Evolutionary conservation across 2,329 filamentous ascomycete genomes (phyloP), one percentile per base, ranked within the genome.

Genomic region (Fusarium sarcochroum): DNA sequence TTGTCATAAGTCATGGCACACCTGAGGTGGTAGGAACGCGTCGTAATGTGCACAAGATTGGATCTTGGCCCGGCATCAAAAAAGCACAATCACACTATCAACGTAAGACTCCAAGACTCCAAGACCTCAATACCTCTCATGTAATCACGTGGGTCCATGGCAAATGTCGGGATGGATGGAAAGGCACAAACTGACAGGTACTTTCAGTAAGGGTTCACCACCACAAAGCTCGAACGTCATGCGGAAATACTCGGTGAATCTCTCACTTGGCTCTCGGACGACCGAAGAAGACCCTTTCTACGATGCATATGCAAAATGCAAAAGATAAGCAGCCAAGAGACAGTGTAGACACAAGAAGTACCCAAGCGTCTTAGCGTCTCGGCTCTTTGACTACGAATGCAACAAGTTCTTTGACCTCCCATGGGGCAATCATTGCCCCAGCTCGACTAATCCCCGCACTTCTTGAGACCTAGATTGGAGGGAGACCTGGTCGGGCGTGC

Each of bases 351-450:
- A n/a, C 25, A 30, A 45, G 42, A 49, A 25, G 41, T 10, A 48
- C 53, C 63, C 66, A 70, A 74, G 62, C 52, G 53, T 71, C 69
- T 67, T 72, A 73, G 72, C 70, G 69, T 42, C 63, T 63, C 51
- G 66, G 67, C 58, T 50, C 49, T 60, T 59, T 63, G 42, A 58
- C 55, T 52, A 44, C 52, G 58, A 41, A 55, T 47, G 41, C 34
- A 50, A 25, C 32, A 11, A 20, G 32, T 49, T 14, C 21, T 30
- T 58, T 30, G 21, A 34, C 37, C 23, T 30, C 44, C 25, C 41
- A 38, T 51, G 58, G 55, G 60, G 55, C 56, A 51, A 67, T 61
- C 56, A 42, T 51, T 66, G 58, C 52, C 53, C 63, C 54, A 61
- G 48, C 56, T 67, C 54, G 51, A 55, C 57, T 56, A 63, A 30